Evolutionary conservation across 805 yeast genomes (phyloP).

Genomic region (Ogataea populi-albae): DNA sequence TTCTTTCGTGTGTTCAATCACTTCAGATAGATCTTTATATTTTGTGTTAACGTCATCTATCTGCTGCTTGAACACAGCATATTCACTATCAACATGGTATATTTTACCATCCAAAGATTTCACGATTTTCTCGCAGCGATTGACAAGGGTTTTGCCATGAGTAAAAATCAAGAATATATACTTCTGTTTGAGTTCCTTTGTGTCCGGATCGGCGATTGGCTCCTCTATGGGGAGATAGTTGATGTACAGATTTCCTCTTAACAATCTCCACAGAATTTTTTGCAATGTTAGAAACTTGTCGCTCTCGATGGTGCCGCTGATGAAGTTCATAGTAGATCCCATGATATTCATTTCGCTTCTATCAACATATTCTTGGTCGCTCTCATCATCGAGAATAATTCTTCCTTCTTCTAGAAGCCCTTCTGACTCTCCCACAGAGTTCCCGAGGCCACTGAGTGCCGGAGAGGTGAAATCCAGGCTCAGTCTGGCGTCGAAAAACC

Average conservation of each 20-base stretch:
- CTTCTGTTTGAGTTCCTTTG: conserved; percentile 57
- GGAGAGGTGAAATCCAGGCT: conserved; percentile 28
- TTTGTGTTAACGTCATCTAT: conserved; percentile 48
- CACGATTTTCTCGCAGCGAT: conserved; percentile 71
- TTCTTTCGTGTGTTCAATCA: conserved; percentile 59
- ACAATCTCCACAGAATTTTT: conserved; percentile 84
- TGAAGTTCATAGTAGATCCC: conserved; percentile 43
- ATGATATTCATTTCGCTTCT: conserved; percentile 34
- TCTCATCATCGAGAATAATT: conserved; percentile 5
- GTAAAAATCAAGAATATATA: conserved; percentile 87
- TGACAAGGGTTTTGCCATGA: conserved; percentile 74
- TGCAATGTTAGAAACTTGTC: conserved; percentile 68
- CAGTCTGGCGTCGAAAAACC: conserved; percentile 33
- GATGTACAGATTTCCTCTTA: conserved; percentile 88
- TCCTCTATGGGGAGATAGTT: conserved; percentile 72
- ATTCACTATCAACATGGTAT: conserved; percentile 51
- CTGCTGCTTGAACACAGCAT: conserved; percentile 41
- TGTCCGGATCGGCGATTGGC: conserved; percentile 56
- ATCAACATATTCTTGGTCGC: conserved; percentile 20
- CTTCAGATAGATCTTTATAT: conserved; percentile 44
- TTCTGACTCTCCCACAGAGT: conserved; percentile 5
- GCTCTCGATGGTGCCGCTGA: conserved; percentile 79
- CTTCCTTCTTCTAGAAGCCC: conserved; percentile 21
- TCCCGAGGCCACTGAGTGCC: background rate
- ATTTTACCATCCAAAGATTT: conserved; percentile 86